Evolutionary conservation across 2,329 filamentous ascomycete species (phyloP).

Genomic region (Allantophomopsis lycopodina): DNA sequence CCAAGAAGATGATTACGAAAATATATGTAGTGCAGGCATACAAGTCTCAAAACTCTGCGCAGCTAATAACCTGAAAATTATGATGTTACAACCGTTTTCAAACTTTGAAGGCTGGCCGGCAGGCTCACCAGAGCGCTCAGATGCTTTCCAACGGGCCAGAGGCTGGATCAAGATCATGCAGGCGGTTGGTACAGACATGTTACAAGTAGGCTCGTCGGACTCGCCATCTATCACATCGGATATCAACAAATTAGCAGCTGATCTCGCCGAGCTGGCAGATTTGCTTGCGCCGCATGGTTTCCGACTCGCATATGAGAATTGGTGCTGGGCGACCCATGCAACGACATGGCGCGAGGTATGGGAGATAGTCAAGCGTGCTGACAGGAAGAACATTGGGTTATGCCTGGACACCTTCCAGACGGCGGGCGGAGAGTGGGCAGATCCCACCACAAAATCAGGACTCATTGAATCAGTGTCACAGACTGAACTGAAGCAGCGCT

Average conservation of each 20-base stretch:
- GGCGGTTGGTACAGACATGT: slow-evolving; percentile 52
- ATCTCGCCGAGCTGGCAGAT: slow-evolving; percentile 51
- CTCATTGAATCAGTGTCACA: slow-evolving; percentile 30
- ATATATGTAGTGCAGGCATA: slow-evolving; percentile 37
- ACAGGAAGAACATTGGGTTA: slow-evolving; percentile 54
- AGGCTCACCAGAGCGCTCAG: slow-evolving; percentile 39
- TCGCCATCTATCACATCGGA: slow-evolving; percentile 37
- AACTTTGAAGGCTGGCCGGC: slow-evolving; percentile 65
- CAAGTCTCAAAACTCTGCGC: slow-evolving; percentile 40
- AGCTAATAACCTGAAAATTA: slow-evolving; percentile 39
- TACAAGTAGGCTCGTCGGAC: slow-evolving; percentile 59
- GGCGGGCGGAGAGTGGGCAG: slow-evolving; percentile 58
- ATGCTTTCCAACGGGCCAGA: slow-evolving; percentile 45
- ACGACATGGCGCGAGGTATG: slow-evolving; percentile 57
- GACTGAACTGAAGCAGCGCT: slow-evolving; percentile 32
- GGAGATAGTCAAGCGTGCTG: slow-evolving; percentile 48
- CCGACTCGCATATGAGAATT: slow-evolving; percentile 65
- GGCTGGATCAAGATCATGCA: slow-evolving; percentile 64
- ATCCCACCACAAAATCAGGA: slow-evolving; percentile 52
- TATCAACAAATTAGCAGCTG: slow-evolving; percentile 36
- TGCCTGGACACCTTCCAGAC: slow-evolving; percentile 72
- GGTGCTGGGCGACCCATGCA: slow-evolving; percentile 66
- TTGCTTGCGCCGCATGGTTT: slow-evolving; percentile 41
- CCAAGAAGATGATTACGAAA: slow-evolving; percentile 41
- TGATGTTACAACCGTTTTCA: slow-evolving; percentile 64